Evolutionary conservation across 169 alveolate species (phyloP).

Genomic region (Plasmodium cynomolgi): DNA sequence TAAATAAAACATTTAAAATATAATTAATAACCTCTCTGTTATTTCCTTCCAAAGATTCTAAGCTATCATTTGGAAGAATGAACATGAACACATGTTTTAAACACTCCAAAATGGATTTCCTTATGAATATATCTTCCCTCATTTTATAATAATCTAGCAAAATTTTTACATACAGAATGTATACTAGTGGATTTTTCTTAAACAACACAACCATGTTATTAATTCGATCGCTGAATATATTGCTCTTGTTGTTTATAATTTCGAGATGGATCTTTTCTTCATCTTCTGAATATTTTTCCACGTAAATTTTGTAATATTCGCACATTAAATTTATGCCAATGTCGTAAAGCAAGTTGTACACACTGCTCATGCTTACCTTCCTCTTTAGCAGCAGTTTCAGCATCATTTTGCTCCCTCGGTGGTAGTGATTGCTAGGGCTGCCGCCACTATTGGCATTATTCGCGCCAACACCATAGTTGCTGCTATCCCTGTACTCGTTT

Average conservation of each 20-base stretch:
- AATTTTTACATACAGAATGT: constrained; percentile 45
- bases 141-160: constrained; percentile 40
- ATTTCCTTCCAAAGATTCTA: constrained; percentile 23
- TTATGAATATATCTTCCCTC: constrained; percentile 35
- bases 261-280: constrained; percentile 63
- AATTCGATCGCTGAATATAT: constrained; percentile 62
- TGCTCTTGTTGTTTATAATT: constrained; percentile 48
- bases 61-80: constrained; percentile 27
- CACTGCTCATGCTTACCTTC: constrained; percentile 21
- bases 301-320: neutral
- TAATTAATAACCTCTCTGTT: constrained; percentile 10
- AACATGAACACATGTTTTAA: constrained; percentile 63
- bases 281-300: constrained; percentile 55
- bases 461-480: neutral
- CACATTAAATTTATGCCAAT: constrained; percentile 50
- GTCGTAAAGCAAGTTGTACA: constrained; percentile 22
- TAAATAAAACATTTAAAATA: constrained; percentile 49
- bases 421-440: neutral
- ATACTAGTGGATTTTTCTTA: constrained; percentile 60
- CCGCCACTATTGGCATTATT: neutral
- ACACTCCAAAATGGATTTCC: constrained; percentile 57
- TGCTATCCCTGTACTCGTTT: neutral
- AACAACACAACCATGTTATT: constrained; percentile 66
- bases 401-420: neutral
- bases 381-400: constrained; percentile 27